These are phyloP conservation scores for Amylostereum chailletii DNA, from an alignment of 1,284 basidiomycete species.

Conservation along the genomic window DNA sequence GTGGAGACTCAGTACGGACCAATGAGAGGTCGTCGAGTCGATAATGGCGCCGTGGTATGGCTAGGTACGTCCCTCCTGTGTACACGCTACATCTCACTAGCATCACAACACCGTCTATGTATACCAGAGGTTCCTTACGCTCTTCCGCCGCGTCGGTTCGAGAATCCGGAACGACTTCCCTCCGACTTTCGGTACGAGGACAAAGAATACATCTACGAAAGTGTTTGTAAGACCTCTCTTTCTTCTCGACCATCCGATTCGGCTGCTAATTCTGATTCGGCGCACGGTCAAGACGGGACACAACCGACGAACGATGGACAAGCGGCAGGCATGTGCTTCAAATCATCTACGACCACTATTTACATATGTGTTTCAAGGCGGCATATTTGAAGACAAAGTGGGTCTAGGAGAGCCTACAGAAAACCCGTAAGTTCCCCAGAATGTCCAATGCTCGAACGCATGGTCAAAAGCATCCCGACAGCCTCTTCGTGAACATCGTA, in stretches of 20 bases:
- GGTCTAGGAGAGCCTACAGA: slow-evolving; percentile 62
- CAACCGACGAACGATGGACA: slow-evolving; percentile 63
- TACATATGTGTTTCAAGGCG: neutral
- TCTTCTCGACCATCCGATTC: neutral
- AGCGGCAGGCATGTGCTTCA: slow-evolving; percentile 29
- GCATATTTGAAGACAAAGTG: slow-evolving; percentile 41
- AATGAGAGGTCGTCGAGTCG: slow-evolving; percentile 47
- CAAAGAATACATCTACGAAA: slow-evolving; percentile 55
- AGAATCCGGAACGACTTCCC: slow-evolving; percentile 52
- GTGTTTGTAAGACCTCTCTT: slow-evolving; percentile 35
- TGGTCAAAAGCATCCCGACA: slow-evolving; percentile 13
- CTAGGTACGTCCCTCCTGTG: slow-evolving; percentile 35
- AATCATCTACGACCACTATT: neutral
- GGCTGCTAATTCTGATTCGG: neutral
- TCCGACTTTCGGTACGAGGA: slow-evolving; percentile 42
- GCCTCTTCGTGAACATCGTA: slow-evolving; percentile 64
- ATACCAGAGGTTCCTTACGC: slow-evolving; percentile 72
- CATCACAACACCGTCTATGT: slow-evolving; percentile 36
- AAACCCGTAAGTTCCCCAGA: slow-evolving; percentile 41
- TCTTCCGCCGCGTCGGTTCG: slow-evolving; percentile 51
- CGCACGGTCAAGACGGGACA: slow-evolving; percentile 33
- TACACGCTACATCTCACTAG: neutral
- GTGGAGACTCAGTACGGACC: slow-evolving; percentile 47
- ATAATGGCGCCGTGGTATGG: slow-evolving; percentile 52
- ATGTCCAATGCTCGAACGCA: neutral